Evolutionary conservation across 805 yeast genomes (phyloP), one percentile per base, ranked within the genome.

Genomic region (Ogataea henricii): DNA sequence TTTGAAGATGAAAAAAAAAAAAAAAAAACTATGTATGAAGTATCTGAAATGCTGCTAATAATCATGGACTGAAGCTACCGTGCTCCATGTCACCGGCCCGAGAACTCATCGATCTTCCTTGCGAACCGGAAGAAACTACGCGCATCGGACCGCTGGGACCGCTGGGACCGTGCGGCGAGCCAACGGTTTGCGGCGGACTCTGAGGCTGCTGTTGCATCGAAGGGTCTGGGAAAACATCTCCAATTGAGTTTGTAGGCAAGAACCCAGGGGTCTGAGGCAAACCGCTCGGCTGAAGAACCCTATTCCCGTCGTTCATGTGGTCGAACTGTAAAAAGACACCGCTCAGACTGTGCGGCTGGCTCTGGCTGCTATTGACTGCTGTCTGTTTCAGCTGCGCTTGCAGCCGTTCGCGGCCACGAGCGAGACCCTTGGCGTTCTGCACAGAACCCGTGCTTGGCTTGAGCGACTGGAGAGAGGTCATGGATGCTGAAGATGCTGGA

Each of bases 231-330:
- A 56, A 54, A 14, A 53, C 53, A 22, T 56, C 60, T 10, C 58
- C 59, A 20, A 58, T 50, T 12, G 62, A 58, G 16, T 46, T 51
- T 3, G 57, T 39, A 10, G 62, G 62, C 7, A 58, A 32, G 32
- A 56, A 40, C 3, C 62, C 62, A n/a, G 62, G 62, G 6, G 62
- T 58, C 40, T 55, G 59, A 2, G 62, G 62, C 8, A 56, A 30
- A 9, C 33, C 41, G 9, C 42, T 20, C n/a, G 27, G 34, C 18
- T 48, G 43, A 23, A 49, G 26, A 1, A 33, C 20, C 12, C 23
- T 44, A 30, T 40, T 6, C 16, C 29, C 14, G 7, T 32, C 45
- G 14, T 30, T 36, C 21, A 43, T 2, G 30, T 41, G 49, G 2
- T 39, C 51, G 20, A 56, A 48, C 25, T 53, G 45, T 18, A 56